Conservation (phyloP, 2,329 filamentous ascomycete species). For the Pseudogymnoascus verrucosus region DNA sequence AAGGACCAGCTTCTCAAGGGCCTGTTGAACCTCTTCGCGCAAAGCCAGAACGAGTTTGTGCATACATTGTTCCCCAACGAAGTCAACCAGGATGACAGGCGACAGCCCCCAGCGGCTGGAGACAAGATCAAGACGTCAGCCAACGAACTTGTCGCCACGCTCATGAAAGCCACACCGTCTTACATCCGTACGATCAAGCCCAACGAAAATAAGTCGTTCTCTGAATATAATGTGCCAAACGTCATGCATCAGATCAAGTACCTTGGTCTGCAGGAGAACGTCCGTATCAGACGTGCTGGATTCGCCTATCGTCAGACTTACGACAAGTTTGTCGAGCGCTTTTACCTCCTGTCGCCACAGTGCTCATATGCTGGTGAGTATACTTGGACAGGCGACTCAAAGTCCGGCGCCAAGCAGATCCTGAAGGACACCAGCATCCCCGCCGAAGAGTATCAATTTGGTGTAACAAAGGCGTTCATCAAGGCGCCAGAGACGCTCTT, state of each 20-base stretch:
- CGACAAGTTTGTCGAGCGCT: slow-evolving; percentile 96
- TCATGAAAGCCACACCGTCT: slow-evolving; percentile 96
- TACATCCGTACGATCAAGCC: slow-evolving; percentile 99
- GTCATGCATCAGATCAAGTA: slow-evolving; percentile 99
- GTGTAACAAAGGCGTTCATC: slow-evolving; percentile 94
- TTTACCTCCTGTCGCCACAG: slow-evolving; percentile 89
- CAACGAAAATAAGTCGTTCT: slow-evolving; percentile 95
- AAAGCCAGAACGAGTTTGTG: slow-evolving; percentile 77
- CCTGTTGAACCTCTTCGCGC: slow-evolving; percentile 75
- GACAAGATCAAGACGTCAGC: slow-evolving; percentile 94
- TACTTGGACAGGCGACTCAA: slow-evolving; percentile 84
- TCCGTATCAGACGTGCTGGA: slow-evolving; percentile 88
- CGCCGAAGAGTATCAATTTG: slow-evolving; percentile 92
- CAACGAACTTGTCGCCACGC: slow-evolving; percentile 85
- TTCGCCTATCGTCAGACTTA: slow-evolving; percentile 97
- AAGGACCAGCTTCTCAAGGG: slow-evolving; percentile 97
- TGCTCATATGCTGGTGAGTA: slow-evolving; percentile 96
- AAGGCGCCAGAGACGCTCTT: slow-evolving; percentile 97
- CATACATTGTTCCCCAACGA: slow-evolving; percentile 85
- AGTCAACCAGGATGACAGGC: slow-evolving; percentile 91
- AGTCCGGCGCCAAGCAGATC: slow-evolving; percentile 84
- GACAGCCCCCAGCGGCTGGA: slow-evolving; percentile 86
- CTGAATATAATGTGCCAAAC: slow-evolving; percentile 84
- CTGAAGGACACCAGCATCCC: slow-evolving; percentile 95
- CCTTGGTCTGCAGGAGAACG: slow-evolving; percentile 97